A percentile compares a stretch with the other conserved stretches of the same genome.
Evolutionary conservation across 371 early-diverging fungal genomes (phyloP).

Genomic region (Haplosporangium sp.): DNA sequence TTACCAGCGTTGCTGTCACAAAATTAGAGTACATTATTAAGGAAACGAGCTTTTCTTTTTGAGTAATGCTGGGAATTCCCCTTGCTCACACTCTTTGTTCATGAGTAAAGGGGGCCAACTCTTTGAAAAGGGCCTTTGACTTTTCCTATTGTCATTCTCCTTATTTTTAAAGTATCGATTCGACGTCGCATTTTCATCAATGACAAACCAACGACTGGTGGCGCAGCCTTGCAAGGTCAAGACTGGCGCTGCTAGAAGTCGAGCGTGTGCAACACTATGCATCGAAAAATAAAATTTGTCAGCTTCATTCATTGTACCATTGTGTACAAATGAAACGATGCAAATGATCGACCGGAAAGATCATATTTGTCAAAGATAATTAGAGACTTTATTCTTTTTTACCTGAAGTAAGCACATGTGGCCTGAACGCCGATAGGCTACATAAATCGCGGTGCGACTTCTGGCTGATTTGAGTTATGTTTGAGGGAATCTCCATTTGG

Average conservation of each 20-base stretch:
- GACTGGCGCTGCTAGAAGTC: no score
- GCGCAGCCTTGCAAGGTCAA: no score
- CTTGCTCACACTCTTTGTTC: not conserved
- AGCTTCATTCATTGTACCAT: conserved; percentile 4
- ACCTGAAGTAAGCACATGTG: conserved; percentile 1
- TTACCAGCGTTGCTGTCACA: no score
- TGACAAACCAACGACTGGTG: not conserved
- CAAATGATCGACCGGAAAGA: not conserved
- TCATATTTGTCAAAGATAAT: not conserved
- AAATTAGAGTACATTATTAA: no score
- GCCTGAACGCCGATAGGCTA: conserved; percentile 22
- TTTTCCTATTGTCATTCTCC: not conserved
- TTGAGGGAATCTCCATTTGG: not conserved
- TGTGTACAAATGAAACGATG: not conserved
- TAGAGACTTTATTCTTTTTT: no score
- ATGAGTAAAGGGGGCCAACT: not conserved
- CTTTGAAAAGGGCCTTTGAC: not conserved
- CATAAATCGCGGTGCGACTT: not conserved
- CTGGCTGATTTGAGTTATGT: not conserved
- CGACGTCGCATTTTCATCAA: not conserved
- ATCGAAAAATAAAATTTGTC: not conserved
- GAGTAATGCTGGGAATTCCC: not conserved
- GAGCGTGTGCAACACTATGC: not conserved
- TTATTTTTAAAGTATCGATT: conserved; percentile 1
- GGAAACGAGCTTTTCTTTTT: not conserved